These are phyloP conservation scores for Phytopythium vexans DNA, from an alignment of 352 stramenopile genomes.

Conservation along the genomic window DNA sequence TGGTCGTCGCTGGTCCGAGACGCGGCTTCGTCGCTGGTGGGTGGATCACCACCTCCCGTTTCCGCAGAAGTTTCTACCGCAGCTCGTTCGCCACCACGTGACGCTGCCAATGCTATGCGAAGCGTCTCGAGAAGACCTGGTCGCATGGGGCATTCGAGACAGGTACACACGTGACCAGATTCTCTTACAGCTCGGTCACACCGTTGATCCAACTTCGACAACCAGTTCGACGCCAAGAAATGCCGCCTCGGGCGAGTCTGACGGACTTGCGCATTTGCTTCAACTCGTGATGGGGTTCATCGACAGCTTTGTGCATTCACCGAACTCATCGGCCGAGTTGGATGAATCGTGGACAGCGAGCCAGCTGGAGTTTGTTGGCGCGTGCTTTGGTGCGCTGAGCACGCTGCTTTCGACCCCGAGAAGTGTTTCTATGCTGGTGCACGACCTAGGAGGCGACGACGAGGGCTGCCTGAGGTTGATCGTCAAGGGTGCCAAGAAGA, in stretches of 20 bases:
- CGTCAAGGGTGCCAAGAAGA: constrained; percentile 48
- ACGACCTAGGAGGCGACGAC: constrained; percentile 34
- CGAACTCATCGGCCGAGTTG: constrained; percentile 3
- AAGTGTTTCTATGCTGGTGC: constrained; percentile 43
- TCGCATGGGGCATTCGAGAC: constrained; percentile 64
- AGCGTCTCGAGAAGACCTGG: constrained; percentile 62
- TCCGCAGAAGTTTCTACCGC: constrained; percentile 31
- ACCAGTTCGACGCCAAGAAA: too few species aligned
- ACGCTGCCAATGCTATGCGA: constrained; percentile 39
- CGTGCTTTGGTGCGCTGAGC: constrained; percentile 38
- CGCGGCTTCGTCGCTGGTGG: constrained; percentile 62
- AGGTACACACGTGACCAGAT: constrained; percentile 52
- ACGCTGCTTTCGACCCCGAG: constrained; percentile 27
- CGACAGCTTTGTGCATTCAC: constrained; percentile 48
- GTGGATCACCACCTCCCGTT: constrained; percentile 27
- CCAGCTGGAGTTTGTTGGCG: constrained; percentile 44
- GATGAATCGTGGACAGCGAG: constrained; percentile 21
- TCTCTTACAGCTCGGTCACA: constrained; percentile 23
- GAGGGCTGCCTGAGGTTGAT: constrained; percentile 60
- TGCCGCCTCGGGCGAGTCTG: constrained; percentile 3
- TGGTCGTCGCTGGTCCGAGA: constrained; percentile 41
- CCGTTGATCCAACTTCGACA: too few species aligned
- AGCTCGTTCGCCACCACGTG: constrained; percentile 40
- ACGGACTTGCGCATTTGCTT: constrained; percentile 55
- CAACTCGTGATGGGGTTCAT: constrained; percentile 48